These are phyloP conservation scores for Luffa aegyptiaca DNA, from an alignment of 306 rosid species.

Conservation along the genomic window DNA sequence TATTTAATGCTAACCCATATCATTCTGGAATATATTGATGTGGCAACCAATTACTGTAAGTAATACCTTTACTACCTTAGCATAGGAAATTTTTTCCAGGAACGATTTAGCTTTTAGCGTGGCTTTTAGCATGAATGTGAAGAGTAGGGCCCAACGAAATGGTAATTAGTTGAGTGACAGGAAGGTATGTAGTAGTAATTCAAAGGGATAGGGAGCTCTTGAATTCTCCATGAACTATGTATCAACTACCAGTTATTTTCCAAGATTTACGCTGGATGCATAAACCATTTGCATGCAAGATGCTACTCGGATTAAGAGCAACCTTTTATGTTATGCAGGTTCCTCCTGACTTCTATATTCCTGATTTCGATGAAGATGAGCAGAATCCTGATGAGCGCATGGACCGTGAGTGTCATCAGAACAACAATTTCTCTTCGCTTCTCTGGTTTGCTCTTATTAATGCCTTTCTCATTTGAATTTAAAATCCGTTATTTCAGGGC, in stretches of 20 bases:
- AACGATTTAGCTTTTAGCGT: too few species aligned
- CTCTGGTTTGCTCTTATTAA: neutral
- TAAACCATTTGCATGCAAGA: neutral
- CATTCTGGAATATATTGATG: too few species aligned
- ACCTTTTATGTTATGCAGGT: constrained; percentile 38
- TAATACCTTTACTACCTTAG: too few species aligned
- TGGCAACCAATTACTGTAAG: too few species aligned
- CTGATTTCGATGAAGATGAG: constrained; percentile 85
- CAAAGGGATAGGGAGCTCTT: neutral
- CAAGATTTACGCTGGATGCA: neutral
- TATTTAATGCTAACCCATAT: too few species aligned
- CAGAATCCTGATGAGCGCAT: constrained; percentile 93
- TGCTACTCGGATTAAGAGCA: neutral
- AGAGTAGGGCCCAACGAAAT: too few species aligned
- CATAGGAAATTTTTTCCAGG: too few species aligned
- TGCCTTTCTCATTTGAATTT: neutral
- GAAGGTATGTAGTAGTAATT: neutral
- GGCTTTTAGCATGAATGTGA: too few species aligned
- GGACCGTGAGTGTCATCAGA: constrained; percentile 50
- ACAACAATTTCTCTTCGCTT: neutral
- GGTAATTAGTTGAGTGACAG: neutral
- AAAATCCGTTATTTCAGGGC: constrained; percentile 40
- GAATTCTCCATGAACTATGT: neutral
- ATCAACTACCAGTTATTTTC: neutral
- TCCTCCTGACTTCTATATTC: constrained; percentile 93